A percentile compares a stretch with the other conserved stretches of the same genome.
phyloP scores from a whole-genome alignment of 148 eudicot species.

The Camellia lanceoleosa region DNA sequence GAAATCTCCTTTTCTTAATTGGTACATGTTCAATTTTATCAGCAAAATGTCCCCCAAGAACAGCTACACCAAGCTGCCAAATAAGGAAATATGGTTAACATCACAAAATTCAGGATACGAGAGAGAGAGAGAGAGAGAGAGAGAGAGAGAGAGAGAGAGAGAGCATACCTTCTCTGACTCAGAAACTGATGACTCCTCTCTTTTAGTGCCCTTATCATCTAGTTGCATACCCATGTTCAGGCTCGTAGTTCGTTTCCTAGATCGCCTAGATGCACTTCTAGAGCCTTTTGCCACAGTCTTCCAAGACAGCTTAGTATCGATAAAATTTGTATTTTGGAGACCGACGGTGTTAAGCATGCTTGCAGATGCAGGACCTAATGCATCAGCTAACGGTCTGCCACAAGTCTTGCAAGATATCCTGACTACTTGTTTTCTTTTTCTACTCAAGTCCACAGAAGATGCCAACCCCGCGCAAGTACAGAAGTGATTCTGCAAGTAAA shows the following conservation, averaged over 20 bases:
- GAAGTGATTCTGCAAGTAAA: slow-evolving; percentile 18
- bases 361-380: slow-evolving; percentile 29
- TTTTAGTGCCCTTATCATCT: slow-evolving; percentile 30
- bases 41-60: slow-evolving; percentile 36
- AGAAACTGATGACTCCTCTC: slow-evolving; percentile 31
- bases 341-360: slow-evolving; percentile 43
- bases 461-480: slow-evolving; percentile 18
- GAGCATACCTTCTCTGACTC: slow-evolving; percentile 57
- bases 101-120: slow-evolving; percentile 2
- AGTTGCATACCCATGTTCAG: slow-evolving; percentile 25
- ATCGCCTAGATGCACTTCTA: slow-evolving; percentile 43
- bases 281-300: slow-evolving; percentile 47
- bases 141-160: not conserved
- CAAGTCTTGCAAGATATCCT: slow-evolving; percentile 16
- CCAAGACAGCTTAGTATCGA: slow-evolving; percentile 51
- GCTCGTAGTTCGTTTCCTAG: slow-evolving; percentile 37
- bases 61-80: slow-evolving; percentile 44
- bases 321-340: slow-evolving; percentile 37
- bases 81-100: slow-evolving; percentile 8
- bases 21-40: slow-evolving; percentile 53
- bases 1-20: slow-evolving; percentile 63
- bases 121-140: slow-evolving; percentile 3
- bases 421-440: not conserved
- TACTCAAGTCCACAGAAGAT: not conserved
- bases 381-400: slow-evolving; percentile 34